These are phyloP conservation scores for Glonium stellatum DNA, from an alignment of 495 filamentous ascomycete genomes.

Conservation along the genomic window DNA sequence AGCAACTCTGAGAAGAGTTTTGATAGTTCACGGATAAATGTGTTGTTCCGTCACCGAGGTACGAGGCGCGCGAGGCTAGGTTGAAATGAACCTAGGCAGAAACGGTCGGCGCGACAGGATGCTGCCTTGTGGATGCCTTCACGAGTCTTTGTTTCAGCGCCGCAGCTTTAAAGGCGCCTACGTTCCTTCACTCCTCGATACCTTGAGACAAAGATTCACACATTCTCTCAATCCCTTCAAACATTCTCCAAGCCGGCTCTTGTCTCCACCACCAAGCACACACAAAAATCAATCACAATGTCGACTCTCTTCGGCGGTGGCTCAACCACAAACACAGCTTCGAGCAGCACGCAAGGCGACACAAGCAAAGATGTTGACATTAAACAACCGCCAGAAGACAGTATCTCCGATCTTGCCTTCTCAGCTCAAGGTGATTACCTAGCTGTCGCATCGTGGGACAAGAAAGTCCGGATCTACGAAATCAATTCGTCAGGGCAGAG, in stretches of 20 bases:
- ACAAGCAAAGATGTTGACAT: conserved; percentile 81
- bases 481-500: conserved; percentile 64
- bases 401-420: conserved; percentile 76
- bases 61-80: too few relatives aligned
- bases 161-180: not conserved
- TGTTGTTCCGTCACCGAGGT: conserved; percentile 8
- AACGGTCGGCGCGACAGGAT: conserved; percentile 9
- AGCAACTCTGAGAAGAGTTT: conserved; percentile 26
- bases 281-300: conserved; percentile 41
- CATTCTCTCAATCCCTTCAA: not conserved
- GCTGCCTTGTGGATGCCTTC: conserved; percentile 7
- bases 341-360: conserved; percentile 75
- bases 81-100: conserved; percentile 18
- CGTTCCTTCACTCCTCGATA: not conserved
- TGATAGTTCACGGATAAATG: conserved; percentile 4
- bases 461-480: conserved; percentile 88
- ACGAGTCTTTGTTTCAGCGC: not conserved
- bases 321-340: conserved; percentile 36
- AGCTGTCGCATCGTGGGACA: conserved; percentile 87
- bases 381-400: conserved; percentile 70
- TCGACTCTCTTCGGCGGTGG: conserved; percentile 58
- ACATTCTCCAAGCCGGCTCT: not conserved
- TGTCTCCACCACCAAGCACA: conserved; percentile 1
- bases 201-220: not conserved
- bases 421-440: conserved; percentile 71